Percentiles rank a stretch among this genome's conserved stretches.
These are phyloP conservation scores for Rhodotorula sp. DNA, from an alignment of 1,284 basidiomycete genomes.

Conservation along the genomic window DNA sequence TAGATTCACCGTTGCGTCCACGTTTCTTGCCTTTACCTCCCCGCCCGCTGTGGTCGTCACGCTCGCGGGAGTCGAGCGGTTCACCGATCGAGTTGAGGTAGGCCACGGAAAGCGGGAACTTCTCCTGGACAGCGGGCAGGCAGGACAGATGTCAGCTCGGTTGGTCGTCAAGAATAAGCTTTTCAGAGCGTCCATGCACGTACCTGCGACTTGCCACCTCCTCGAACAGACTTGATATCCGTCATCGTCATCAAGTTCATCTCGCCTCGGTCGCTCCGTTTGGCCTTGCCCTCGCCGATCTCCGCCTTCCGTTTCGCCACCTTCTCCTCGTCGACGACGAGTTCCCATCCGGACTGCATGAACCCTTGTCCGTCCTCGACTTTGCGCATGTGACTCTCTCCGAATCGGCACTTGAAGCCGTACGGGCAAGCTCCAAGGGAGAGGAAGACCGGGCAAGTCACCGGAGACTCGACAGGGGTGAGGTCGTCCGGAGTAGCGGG, in stretches of 20 bases:
- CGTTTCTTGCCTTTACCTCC: conserved; percentile 28
- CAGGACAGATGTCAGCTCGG: too few relatives aligned
- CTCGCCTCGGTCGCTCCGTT: conserved; percentile 58
- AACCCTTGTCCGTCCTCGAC: conserved; percentile 38
- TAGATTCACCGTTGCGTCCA: conserved; percentile 19
- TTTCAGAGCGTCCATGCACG: conserved; percentile 28
- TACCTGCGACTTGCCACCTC: conserved; percentile 56
- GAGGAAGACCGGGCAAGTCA: conserved; percentile 69
- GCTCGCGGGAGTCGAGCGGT: conserved; percentile 33
- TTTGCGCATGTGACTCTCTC: conserved; percentile 63
- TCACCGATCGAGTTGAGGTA: conserved; percentile 42
- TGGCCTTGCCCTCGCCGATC: conserved; percentile 51
- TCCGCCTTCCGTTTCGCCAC: conserved; percentile 49
- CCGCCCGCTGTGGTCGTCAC: conserved; percentile 8
- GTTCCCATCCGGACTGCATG: conserved; percentile 46
- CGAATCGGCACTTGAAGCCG: conserved; percentile 87
- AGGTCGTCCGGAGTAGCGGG: conserved; percentile 57
- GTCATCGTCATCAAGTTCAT: conserved; percentile 67
- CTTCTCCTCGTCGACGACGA: conserved; percentile 60
- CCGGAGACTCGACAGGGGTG: conserved; percentile 48
- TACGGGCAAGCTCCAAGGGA: conserved; percentile 76
- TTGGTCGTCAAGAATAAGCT: not conserved
- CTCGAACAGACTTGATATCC: conserved; percentile 60
- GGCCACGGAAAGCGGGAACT: conserved; percentile 32
- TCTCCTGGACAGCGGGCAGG: conserved; percentile 13